Evolutionary conservation across 2,329 filamentous ascomycete genomes (phyloP), one percentile per base, ranked within the genome.

Genomic region (Hymenoscyphus fructigenus): DNA sequence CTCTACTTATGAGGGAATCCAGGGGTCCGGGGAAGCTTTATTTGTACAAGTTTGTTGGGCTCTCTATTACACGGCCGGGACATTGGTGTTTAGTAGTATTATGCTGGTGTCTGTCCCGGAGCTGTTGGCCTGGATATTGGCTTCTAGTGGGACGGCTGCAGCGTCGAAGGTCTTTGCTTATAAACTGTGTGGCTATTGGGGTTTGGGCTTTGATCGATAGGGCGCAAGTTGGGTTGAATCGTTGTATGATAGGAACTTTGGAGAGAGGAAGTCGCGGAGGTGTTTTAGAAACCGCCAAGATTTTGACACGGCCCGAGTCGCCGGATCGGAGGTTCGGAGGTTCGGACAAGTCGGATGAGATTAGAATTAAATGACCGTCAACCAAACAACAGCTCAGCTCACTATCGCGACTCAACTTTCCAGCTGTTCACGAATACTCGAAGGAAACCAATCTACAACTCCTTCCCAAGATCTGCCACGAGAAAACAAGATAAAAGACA

Each of bases 101-200:
- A 77, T 76, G 75, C 69, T 74, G 4, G 75, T 77, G 3, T 74
- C 74, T 2, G 74, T 76, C 17, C 58, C 72, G 6, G 75, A 76
- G 65, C 65, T 77, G 7, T 67, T 74, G 2, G 66, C 70, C 17
- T 77, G 75, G 75, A 69, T 76, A 12, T 60, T 71, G 2, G 62
- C 72, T 17, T 66, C 69, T 10, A 63, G 72, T 47, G 68, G 65
- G 1, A 69, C 71, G 17, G 71, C 70, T 26, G 73, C 65, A 5
- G 63, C 64, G 15, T 72, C 70, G 41, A 77, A 76, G 60, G 56
- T 76, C 50, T 60, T 76, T 26, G 75, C 70, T 23, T 67, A 65
- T 61, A 62, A 60, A 29, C 23, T 67, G 41, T 65, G 65, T 59
- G 57, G 60, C 7, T 66, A 61, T 60, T 66, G 64, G 64, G 58